Conservation (phyloP, 257 asterid species). For the Knoxia roxburghii region DNA sequence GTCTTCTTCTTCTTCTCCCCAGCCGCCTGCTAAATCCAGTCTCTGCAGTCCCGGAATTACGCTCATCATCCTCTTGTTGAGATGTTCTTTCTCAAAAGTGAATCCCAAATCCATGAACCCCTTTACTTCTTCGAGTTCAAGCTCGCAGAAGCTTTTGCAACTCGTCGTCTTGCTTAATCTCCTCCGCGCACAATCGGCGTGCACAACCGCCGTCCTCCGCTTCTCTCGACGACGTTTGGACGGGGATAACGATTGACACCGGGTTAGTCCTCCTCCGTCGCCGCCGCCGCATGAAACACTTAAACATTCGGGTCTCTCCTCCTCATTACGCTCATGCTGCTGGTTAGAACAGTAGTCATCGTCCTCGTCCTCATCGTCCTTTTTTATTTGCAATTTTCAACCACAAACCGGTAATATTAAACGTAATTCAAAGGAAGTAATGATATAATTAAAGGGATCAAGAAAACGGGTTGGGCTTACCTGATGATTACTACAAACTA, state of each 20-base stretch:
- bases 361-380: conserved; percentile 32
- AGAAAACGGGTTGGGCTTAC: background rate
- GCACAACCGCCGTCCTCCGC: background rate
- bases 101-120: conserved; percentile 73
- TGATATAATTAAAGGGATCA: too few species aligned
- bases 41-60: conserved; percentile 58
- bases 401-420: background rate
- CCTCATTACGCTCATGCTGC: conserved; percentile 14
- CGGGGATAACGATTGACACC: conserved; percentile 32
- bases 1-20: conserved; percentile 1
- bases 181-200: background rate
- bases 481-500: conserved; percentile 3
- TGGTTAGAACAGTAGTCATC: conserved; percentile 6
- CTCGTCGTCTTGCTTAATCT: conserved; percentile 35
- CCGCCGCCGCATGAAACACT: conserved; percentile 10
- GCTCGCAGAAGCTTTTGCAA: conserved; percentile 50
- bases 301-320: conserved; percentile 23
- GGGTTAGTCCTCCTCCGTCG: background rate
- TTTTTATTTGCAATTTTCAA: background rate
- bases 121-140: conserved; percentile 63
- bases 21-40: conserved; percentile 7
- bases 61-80: conserved; percentile 33
- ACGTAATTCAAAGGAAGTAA: too few species aligned
- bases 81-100: conserved; percentile 35
- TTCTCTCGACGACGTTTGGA: conserved; percentile 3